phyloP scores from a whole-genome alignment of 805 yeast genomes.

The Candida michaelii region DNA sequence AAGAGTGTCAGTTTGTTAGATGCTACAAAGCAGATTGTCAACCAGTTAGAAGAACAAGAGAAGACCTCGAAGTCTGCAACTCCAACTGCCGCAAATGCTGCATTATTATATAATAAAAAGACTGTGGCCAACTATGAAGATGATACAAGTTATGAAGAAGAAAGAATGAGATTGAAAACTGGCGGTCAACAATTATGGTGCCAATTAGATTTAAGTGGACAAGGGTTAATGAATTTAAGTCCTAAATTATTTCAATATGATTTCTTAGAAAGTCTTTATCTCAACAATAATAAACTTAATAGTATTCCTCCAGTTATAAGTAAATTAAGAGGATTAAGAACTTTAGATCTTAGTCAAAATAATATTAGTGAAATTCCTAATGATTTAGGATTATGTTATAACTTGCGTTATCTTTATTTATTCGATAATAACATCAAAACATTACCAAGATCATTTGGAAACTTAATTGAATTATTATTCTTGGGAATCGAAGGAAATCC shows the following conservation, averaged over 20 bases:
- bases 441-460: conserved; percentile 84
- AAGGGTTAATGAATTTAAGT: conserved; percentile 71
- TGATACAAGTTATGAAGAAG: conserved; percentile 49
- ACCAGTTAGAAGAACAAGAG: conserved; percentile 44
- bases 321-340: conserved; percentile 68
- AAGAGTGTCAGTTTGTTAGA: conserved; percentile 41
- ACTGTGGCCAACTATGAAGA: conserved; percentile 53
- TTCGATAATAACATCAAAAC: conserved; percentile 81
- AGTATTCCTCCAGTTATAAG: conserved; percentile 66
- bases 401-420: conserved; percentile 75
- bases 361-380: conserved; percentile 68
- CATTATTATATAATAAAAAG: conserved; percentile 44
- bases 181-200: conserved; percentile 88
- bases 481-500: conserved; percentile 95
- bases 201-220: conserved; percentile 88
- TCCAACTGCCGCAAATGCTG: conserved; percentile 32
- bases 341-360: conserved; percentile 84
- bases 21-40: conserved; percentile 39
- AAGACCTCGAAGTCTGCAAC: conserved; percentile 29
- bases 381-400: conserved; percentile 81
- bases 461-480: conserved; percentile 77
- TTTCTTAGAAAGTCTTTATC: conserved; percentile 81
- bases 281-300: conserved; percentile 81
- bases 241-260: conserved; percentile 74
- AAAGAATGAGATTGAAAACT: conserved; percentile 57